These are phyloP conservation scores for Cymodocea nodosa DNA, from an alignment of 116 monocot species.

Conservation along the genomic window DNA sequence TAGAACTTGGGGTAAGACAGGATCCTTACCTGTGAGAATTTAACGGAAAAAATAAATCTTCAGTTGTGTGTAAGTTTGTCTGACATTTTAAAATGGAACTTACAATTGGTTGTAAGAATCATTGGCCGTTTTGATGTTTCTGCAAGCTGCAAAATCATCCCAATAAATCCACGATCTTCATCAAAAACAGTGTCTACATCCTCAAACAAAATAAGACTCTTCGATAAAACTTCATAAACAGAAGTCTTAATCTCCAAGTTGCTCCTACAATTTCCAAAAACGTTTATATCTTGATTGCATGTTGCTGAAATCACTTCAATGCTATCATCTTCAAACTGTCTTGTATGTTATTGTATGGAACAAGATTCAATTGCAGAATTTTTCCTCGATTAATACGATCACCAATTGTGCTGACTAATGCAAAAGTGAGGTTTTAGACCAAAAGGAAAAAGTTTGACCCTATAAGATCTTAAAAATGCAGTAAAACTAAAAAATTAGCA, in stretches of 20 bases:
- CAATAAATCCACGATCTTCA: slow-evolving; percentile 82
- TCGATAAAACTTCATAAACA: slow-evolving; percentile 32
- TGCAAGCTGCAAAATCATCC: slow-evolving; percentile 67
- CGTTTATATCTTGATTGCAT: slow-evolving; percentile 5
- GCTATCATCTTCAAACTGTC: slow-evolving; percentile 9
- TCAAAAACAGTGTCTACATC: slow-evolving; percentile 88
- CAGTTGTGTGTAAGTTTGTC: background rate
- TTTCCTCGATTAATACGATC: slow-evolving; percentile 12
- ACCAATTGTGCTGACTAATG: slow-evolving; percentile 39
- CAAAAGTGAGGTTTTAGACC: background rate
- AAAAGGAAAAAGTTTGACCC: background rate
- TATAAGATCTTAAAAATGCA: background rate
- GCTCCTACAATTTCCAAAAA: background rate
- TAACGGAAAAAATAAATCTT: slow-evolving; percentile 1
- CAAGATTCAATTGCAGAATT: slow-evolving; percentile 4
- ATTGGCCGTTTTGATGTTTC: slow-evolving; percentile 85
- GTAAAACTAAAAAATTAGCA: too few species aligned
- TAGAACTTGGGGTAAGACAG: slow-evolving; percentile 49
- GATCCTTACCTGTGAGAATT: slow-evolving; percentile 44
- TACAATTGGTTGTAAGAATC: slow-evolving; percentile 87
- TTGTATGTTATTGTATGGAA: slow-evolving; percentile 6
- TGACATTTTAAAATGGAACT: slow-evolving; percentile 11
- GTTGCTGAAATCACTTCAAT: slow-evolving; percentile 8
- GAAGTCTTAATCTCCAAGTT: slow-evolving; percentile 13
- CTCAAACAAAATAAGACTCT: slow-evolving; percentile 78